These are phyloP conservation scores for Meripilus lineatus DNA, from an alignment of 1,284 basidiomycete species.

Conservation along the genomic window DNA sequence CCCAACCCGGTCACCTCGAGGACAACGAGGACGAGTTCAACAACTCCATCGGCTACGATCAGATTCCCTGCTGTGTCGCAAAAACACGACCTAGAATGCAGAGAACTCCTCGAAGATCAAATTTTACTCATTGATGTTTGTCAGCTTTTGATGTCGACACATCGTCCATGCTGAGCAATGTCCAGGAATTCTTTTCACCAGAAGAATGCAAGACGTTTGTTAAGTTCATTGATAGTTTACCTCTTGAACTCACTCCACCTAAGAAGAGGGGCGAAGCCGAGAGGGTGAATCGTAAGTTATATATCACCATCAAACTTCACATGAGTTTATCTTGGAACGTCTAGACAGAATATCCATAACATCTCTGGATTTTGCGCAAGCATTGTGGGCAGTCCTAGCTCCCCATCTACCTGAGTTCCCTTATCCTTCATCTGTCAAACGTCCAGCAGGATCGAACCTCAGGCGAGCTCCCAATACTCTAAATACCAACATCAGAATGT, in stretches of 20 bases:
- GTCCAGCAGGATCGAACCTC: slow-evolving; percentile 20
- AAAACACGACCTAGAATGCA: slow-evolving; percentile 42
- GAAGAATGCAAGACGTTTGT: slow-evolving; percentile 61
- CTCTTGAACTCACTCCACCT: slow-evolving; percentile 65
- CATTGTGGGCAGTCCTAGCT: slow-evolving; percentile 44
- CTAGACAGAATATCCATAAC: slow-evolving; percentile 61
- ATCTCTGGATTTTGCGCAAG: slow-evolving; percentile 56
- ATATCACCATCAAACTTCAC: background rate
- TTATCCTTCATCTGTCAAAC: slow-evolving; percentile 40
- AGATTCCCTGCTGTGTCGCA: slow-evolving; percentile 29
- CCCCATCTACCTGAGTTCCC: slow-evolving; percentile 62
- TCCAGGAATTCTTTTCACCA: slow-evolving; percentile 49
- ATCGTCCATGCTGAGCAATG: slow-evolving; percentile 8
- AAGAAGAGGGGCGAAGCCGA: slow-evolving; percentile 75
- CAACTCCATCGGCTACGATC: too few relatives aligned
- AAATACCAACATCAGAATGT: slow-evolving; percentile 67
- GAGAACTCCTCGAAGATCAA: slow-evolving; percentile 54
- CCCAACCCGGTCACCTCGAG: too few relatives aligned
- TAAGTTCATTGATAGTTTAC: slow-evolving; percentile 60
- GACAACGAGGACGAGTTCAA: too few relatives aligned
- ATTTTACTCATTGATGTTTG: slow-evolving; percentile 60
- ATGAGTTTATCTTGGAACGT: background rate
- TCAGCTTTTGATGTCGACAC: slow-evolving; percentile 10
- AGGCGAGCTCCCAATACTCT: slow-evolving; percentile 48
- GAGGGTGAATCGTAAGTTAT: slow-evolving; percentile 60